Evolutionary conservation across 768 basidiomycete genomes (phyloP).

Genomic region (Suillus luteus): DNA sequence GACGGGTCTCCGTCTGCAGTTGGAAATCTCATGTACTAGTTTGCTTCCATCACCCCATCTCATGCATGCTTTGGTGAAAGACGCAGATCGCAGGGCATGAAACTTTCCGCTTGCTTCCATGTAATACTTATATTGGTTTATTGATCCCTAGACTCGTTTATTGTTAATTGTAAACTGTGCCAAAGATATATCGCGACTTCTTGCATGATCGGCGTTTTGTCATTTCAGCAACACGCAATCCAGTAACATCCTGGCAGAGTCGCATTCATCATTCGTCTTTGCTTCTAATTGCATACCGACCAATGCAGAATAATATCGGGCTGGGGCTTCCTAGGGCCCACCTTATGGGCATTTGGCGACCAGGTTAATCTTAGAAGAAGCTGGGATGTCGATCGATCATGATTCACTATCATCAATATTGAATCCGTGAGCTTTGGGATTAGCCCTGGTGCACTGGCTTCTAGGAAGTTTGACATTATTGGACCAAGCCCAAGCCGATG

Average conservation of each 20-base stretch:
- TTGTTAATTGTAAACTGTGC: neutral
- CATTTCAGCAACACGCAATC: neutral
- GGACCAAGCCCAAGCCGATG: neutral
- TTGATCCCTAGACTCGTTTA: neutral
- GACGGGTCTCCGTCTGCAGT: conserved; percentile 28
- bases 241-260: neutral
- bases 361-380: neutral
- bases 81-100: neutral
- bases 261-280: neutral
- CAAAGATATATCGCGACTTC: neutral
- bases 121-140: neutral
- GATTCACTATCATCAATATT: neutral
- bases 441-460: neutral
- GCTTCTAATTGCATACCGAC: neutral
- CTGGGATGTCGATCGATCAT: neutral
- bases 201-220: neutral
- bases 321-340: neutral
- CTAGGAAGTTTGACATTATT: neutral
- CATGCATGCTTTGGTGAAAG: neutral
- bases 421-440: neutral
- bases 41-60: neutral
- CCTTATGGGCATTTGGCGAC: neutral
- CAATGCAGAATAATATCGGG: neutral
- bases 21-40: conserved; percentile 27
- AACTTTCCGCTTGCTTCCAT: neutral